Percentiles rank a stretch among this genome's conserved stretches.
Evolutionary conservation across 2,329 filamentous ascomycete genomes (phyloP).

Genomic region (Pyrenophora graminea): DNA sequence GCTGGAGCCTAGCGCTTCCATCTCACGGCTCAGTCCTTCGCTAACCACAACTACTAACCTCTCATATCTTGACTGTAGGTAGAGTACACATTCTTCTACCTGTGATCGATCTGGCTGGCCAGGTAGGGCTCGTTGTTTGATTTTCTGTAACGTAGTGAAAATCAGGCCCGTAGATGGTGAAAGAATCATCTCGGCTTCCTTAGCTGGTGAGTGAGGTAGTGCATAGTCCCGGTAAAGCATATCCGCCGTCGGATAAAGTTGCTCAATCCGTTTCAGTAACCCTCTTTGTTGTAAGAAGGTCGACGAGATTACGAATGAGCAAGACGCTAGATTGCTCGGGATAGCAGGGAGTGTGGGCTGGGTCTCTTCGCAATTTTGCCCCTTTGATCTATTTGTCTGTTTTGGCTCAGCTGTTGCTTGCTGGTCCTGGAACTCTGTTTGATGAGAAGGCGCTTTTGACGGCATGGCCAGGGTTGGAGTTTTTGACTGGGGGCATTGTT

Average conservation of each 20-base stretch:
- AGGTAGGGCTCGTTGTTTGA: constrained; percentile 73
- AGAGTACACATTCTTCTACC: constrained; percentile 60
- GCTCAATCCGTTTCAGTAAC: constrained; percentile 58
- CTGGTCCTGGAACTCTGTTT: background rate
- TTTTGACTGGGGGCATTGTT: too few species aligned
- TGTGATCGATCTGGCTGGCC: constrained; percentile 51
- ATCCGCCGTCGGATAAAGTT: constrained; percentile 54
- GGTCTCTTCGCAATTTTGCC: background rate
- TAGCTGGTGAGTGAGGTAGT: constrained; percentile 26
- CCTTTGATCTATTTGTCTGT: background rate
- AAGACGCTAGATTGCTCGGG: constrained; percentile 25
- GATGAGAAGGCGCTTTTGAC: background rate
- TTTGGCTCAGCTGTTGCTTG: background rate
- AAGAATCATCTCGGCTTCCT: constrained; percentile 74
- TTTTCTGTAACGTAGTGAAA: constrained; percentile 70
- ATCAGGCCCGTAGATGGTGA: constrained; percentile 72
- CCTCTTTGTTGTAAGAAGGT: constrained; percentile 51
- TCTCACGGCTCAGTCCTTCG: constrained; percentile 39
- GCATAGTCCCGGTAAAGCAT: constrained; percentile 66
- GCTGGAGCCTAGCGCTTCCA: constrained; percentile 25
- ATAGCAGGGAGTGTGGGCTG: constrained; percentile 32
- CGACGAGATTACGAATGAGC: constrained; percentile 59
- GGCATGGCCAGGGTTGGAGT: background rate
- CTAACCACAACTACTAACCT: constrained; percentile 69
- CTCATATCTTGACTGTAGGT: constrained; percentile 65